Percentiles rank a stretch among this genome's conserved stretches.
Conservation (phyloP, 306 rosid genomes). For the Cicer chorassanicum region DNA sequence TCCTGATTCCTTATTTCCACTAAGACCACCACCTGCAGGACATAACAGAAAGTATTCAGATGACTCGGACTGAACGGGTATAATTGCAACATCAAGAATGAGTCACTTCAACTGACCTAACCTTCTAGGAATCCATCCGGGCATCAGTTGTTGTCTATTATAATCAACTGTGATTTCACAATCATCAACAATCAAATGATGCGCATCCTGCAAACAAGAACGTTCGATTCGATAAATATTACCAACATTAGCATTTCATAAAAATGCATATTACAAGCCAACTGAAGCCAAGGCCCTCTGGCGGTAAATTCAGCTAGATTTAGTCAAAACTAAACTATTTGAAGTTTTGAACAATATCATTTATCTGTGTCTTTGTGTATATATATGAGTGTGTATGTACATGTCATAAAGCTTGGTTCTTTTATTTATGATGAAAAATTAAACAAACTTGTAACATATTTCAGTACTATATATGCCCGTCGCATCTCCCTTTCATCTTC, state of each 20-base stretch:
- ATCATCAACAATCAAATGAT: slow-evolving; percentile 76
- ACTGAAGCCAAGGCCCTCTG: not conserved
- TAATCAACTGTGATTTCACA: slow-evolving; percentile 82
- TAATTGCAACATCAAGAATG: slow-evolving; percentile 33
- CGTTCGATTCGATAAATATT: slow-evolving; percentile 9
- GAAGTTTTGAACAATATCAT: not conserved
- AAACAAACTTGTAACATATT: slow-evolving; percentile 29
- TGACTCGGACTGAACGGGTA: not conserved
- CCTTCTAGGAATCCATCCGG: slow-evolving; percentile 97
- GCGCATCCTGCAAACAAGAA: slow-evolving; percentile 76
- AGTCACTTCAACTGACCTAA: slow-evolving; percentile 68
- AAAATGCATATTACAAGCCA: slow-evolving; percentile 7
- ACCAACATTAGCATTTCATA: slow-evolving; percentile 2
- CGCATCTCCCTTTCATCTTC: slow-evolving; percentile 86
- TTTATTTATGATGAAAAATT: slow-evolving; percentile 6
- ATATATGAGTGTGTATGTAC: not conserved
- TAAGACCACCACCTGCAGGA: slow-evolving; percentile 84
- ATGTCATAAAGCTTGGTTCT: not conserved
- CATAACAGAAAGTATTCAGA: slow-evolving; percentile 33
- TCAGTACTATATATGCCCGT: slow-evolving; percentile 69
- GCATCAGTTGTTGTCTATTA: slow-evolving; percentile 85
- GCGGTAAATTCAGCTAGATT: slow-evolving; percentile 20
- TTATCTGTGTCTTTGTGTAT: not conserved
- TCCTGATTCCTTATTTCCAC: slow-evolving; percentile 96
- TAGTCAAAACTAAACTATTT: not conserved